Evolutionary conservation across 441 rosid genomes (phyloP).

Genomic region (Croton laevigatus): DNA sequence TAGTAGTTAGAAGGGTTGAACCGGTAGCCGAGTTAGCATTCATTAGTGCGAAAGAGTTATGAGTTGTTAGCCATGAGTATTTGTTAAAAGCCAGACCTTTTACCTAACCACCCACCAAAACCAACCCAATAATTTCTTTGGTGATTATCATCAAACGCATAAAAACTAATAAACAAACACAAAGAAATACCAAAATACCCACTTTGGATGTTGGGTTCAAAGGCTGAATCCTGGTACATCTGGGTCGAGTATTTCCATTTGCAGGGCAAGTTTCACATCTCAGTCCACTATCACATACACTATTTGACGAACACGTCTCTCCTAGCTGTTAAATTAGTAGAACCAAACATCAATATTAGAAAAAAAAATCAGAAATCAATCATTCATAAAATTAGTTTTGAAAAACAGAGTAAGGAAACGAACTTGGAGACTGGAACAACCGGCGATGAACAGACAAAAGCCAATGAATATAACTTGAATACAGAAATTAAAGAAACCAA

Average conservation of each 20-base stretch:
- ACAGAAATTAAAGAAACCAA: conserved; percentile 14
- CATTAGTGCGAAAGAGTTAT: conserved; percentile 64
- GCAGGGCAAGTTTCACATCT: conserved; percentile 68
- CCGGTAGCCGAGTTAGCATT: conserved; percentile 54
- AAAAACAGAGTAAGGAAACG: background rate
- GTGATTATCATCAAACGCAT: background rate
- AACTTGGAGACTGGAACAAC: conserved; percentile 55
- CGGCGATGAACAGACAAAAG: conserved; percentile 31
- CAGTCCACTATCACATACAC: conserved; percentile 69
- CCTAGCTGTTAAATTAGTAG: conserved; percentile 50
- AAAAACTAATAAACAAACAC: background rate
- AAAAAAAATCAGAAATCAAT: background rate
- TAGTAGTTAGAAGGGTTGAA: conserved; percentile 39
- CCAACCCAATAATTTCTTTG: background rate
- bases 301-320: conserved; percentile 67
- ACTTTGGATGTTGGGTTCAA: conserved; percentile 73
- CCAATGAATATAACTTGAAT: conserved; percentile 30
- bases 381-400: background rate
- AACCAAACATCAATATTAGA: background rate
- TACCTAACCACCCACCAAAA: conserved; percentile 51
- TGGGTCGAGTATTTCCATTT: conserved; percentile 71
- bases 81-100: conserved; percentile 82
- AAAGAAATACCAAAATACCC: background rate
- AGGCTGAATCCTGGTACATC: conserved; percentile 73
- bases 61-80: conserved; percentile 89